Conservation (phyloP, 2,329 filamentous ascomycete genomes). For the Fusarium coicis region DNA sequence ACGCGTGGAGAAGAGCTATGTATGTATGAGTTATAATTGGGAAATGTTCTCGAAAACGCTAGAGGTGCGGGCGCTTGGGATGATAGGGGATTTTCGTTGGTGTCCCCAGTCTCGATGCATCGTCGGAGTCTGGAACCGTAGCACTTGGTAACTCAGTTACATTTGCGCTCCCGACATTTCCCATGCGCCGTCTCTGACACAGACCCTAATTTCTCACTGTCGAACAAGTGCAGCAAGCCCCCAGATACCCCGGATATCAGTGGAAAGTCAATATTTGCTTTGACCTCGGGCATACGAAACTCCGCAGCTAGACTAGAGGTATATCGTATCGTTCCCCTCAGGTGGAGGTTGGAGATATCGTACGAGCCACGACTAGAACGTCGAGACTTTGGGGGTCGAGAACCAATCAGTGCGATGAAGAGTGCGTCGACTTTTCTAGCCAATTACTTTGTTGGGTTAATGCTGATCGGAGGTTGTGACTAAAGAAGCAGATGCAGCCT, state of each 20-base stretch:
- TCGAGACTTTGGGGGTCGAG: not conserved
- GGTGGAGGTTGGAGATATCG: slow-evolving; percentile 20
- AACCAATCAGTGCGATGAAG: not conserved
- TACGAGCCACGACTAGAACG: slow-evolving; percentile 5
- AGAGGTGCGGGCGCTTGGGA: not conserved
- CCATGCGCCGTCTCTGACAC: not conserved
- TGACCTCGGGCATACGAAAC: not conserved
- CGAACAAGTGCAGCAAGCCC: not conserved
- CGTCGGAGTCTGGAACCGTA: slow-evolving; percentile 5
- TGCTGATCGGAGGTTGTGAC: not conserved
- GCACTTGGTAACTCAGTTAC: not conserved
- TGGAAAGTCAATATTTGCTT: not conserved
- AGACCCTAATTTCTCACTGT: not conserved
- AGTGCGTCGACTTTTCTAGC: not conserved
- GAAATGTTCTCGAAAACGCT: slow-evolving; percentile 10
- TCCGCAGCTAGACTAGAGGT: not conserved
- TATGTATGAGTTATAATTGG: not conserved
- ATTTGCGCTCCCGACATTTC: slow-evolving; percentile 18
- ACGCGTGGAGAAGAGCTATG: slow-evolving; percentile 1
- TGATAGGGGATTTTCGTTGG: not conserved
- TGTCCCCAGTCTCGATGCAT: not conserved
- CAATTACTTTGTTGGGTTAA: not conserved
- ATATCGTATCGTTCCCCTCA: not conserved
- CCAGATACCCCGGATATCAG: not conserved
- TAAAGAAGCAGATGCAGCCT: slow-evolving; percentile 1